These are phyloP conservation scores for Dictyostelium citrinum DNA, from an alignment of 78 protist genomes.

Conservation along the genomic window DNA sequence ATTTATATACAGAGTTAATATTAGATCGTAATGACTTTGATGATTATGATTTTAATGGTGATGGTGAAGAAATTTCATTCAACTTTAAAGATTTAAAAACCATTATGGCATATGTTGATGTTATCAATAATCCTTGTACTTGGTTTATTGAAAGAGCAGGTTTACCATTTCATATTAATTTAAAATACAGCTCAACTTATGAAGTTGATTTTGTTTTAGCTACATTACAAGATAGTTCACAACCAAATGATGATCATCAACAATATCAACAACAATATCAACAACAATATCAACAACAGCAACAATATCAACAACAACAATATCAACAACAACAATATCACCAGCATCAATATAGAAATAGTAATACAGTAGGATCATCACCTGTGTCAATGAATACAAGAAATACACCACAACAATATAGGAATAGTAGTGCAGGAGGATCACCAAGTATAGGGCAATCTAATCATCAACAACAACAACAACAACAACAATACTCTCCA, in stretches of 20 bases:
- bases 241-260: background rate
- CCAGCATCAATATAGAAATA: background rate
- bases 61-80: constrained; percentile 27
- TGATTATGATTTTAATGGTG: constrained; percentile 8
- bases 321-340: background rate
- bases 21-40: constrained; percentile 36
- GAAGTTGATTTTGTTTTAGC: constrained; percentile 25
- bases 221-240: background rate
- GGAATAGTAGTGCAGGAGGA: background rate
- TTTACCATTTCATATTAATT: background rate
- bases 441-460: background rate
- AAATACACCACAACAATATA: background rate
- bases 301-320: background rate
- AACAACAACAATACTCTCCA: background rate
- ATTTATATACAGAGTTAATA: constrained; percentile 2
- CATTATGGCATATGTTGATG: constrained; percentile 24
- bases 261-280: background rate
- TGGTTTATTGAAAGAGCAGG: background rate
- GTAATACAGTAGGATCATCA: background rate
- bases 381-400: background rate
- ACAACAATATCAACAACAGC: background rate
- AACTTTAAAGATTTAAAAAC: constrained; percentile 34
- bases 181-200: background rate
- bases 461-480: background rate
- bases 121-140: background rate